Conservation (phyloP, 768 basidiomycete genomes). For the Auricularia heimuer region DNA sequence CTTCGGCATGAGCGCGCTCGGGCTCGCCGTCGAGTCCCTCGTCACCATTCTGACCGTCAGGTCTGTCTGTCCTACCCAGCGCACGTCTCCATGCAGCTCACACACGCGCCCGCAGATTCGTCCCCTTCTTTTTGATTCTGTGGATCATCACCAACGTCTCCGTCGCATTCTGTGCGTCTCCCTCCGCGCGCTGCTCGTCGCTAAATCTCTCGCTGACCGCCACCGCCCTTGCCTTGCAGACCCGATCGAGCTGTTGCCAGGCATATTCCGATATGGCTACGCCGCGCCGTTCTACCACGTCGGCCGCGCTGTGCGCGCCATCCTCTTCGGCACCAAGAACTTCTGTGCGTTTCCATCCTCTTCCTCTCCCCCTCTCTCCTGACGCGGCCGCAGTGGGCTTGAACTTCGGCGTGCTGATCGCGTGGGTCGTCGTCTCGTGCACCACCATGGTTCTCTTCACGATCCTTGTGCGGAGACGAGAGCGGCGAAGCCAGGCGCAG, state of each 20-base stretch:
- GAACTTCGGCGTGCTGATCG: constrained; percentile 49
- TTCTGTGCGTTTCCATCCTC: constrained; percentile 32
- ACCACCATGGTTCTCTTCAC: constrained; percentile 44
- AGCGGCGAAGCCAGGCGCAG: background rate
- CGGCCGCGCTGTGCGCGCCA: constrained; percentile 44
- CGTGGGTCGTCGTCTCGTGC: constrained; percentile 47
- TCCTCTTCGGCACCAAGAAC: constrained; percentile 60
- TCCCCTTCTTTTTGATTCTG: constrained; percentile 1
- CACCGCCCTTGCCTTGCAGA: constrained; percentile 33
- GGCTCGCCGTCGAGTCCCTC: constrained; percentile 51
- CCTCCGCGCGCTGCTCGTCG: background rate
- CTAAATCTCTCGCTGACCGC: constrained; percentile 20
- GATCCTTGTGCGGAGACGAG: constrained; percentile 24
- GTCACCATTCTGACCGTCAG: constrained; percentile 43
- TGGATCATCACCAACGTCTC: constrained; percentile 45
- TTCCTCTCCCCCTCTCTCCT: background rate
- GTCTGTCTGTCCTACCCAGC: constrained; percentile 41
- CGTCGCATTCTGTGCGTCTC: constrained; percentile 2
- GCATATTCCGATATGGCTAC: constrained; percentile 55
- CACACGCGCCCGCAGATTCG: background rate
- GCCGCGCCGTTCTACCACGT: constrained; percentile 67
- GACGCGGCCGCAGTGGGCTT: constrained; percentile 36
- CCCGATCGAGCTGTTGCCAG: constrained; percentile 50
- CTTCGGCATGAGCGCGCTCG: constrained; percentile 46
- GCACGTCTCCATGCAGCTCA: constrained; percentile 31